phyloP scores from a whole-genome alignment of 306 rosid species.

The Hippophae rhamnoides region DNA sequence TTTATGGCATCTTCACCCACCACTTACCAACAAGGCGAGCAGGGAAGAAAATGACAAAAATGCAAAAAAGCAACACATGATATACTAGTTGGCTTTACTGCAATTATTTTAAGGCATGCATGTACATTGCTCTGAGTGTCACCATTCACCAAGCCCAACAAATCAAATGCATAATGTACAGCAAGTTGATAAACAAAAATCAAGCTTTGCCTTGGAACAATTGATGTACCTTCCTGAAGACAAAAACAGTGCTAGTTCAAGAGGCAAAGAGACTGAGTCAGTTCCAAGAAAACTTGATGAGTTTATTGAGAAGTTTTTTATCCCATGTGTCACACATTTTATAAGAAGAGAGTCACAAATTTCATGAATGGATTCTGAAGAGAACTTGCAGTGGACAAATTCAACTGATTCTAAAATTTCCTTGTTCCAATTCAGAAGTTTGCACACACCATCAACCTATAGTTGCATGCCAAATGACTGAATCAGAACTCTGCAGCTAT shows the following conservation, averaged over 20 bases:
- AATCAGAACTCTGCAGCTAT: slow-evolving; percentile 10
- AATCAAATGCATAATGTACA: background rate
- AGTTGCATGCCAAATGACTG: slow-evolving; percentile 30
- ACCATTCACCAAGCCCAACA: background rate
- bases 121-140: background rate
- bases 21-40: background rate
- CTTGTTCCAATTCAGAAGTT: slow-evolving; percentile 58
- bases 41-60: background rate
- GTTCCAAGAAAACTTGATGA: slow-evolving; percentile 38
- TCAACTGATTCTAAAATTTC: slow-evolving; percentile 69
- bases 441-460: slow-evolving; percentile 72
- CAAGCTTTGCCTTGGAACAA: slow-evolving; percentile 1
- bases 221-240: slow-evolving; percentile 65
- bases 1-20: background rate
- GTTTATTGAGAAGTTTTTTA: slow-evolving; percentile 58
- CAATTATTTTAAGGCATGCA: background rate
- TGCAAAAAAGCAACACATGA: too few relatives aligned
- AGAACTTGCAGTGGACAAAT: slow-evolving; percentile 61
- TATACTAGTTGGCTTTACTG: background rate
- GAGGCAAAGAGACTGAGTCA: slow-evolving; percentile 43
- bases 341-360: slow-evolving; percentile 45
- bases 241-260: slow-evolving; percentile 53
- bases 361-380: slow-evolving; percentile 37
- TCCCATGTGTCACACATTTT: slow-evolving; percentile 42
- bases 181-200: background rate